phyloP scores from a whole-genome alignment of 768 basidiomycete genomes.

The Russula olivacea region DNA sequence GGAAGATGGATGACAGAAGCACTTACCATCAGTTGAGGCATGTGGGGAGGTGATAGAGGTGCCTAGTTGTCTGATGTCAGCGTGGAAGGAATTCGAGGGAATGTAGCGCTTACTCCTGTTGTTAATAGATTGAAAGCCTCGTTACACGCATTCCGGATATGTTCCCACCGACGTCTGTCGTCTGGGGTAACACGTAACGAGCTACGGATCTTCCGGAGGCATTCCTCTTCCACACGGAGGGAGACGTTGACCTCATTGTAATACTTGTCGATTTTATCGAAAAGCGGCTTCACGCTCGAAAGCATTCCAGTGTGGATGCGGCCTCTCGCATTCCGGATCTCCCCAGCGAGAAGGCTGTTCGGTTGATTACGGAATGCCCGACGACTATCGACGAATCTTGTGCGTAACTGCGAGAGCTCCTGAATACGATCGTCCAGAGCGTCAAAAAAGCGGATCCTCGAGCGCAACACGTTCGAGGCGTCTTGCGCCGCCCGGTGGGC shows the following conservation, averaged over 20 bases:
- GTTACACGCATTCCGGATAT: constrained; percentile 14
- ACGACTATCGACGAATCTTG: constrained; percentile 11
- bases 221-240: constrained; percentile 1
- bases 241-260: constrained; percentile 13
- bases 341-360: neutral
- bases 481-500: neutral
- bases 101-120: neutral
- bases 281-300: constrained; percentile 2
- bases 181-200: constrained; percentile 15
- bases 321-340: constrained; percentile 1
- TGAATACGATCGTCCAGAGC: neutral
- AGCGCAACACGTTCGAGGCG: constrained; percentile 6
- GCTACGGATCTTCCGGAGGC: constrained; percentile 1
- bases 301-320: neutral
- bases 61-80: neutral
- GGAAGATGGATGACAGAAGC: no score
- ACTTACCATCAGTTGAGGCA: neutral
- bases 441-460: constrained; percentile 8
- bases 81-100: no score
- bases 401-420: constrained; percentile 2
- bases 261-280: constrained; percentile 12
- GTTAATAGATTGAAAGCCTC: constrained; percentile 5
- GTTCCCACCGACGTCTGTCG: constrained; percentile 15
- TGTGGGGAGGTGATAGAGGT: neutral
- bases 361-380: neutral